phyloP scores from a whole-genome alignment of 805 yeast species.

The Suhomyces canberraensis region DNA sequence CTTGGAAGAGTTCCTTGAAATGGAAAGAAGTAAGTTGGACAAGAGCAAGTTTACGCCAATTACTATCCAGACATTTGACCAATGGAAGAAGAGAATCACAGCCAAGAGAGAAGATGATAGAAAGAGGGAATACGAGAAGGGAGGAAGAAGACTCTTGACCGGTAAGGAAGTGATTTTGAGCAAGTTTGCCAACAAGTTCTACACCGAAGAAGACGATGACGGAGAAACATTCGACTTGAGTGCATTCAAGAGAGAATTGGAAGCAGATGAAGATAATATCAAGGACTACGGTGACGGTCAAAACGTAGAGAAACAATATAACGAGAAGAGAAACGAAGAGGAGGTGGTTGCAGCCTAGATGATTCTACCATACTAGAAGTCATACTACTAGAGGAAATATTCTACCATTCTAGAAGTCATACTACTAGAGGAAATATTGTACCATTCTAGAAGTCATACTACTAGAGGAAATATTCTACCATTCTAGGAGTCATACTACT shows the following conservation, averaged over 20 bases:
- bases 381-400: too few relatives aligned
- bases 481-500: too few relatives aligned
- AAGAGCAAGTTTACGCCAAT: slow-evolving; percentile 77
- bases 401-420: too few relatives aligned
- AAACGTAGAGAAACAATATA: slow-evolving; percentile 26
- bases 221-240: slow-evolving; percentile 55
- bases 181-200: slow-evolving; percentile 55
- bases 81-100: slow-evolving; percentile 76
- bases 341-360: not conserved
- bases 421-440: too few relatives aligned
- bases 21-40: slow-evolving; percentile 85
- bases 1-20: slow-evolving; percentile 91
- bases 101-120: slow-evolving; percentile 47
- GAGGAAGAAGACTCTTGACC: slow-evolving; percentile 48
- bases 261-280: slow-evolving; percentile 46
- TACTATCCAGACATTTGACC: slow-evolving; percentile 70
- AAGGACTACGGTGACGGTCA: slow-evolving; percentile 76
- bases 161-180: slow-evolving; percentile 70
- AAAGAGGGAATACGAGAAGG: slow-evolving; percentile 27
- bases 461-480: too few relatives aligned
- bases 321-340: slow-evolving; percentile 7
- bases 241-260: slow-evolving; percentile 53
- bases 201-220: slow-evolving; percentile 51
- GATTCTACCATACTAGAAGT: too few relatives aligned
- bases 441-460: too few relatives aligned